These are phyloP conservation scores for Oryza punctata DNA, from an alignment of 176 grass and related monocot species.

Conservation along the genomic window DNA sequence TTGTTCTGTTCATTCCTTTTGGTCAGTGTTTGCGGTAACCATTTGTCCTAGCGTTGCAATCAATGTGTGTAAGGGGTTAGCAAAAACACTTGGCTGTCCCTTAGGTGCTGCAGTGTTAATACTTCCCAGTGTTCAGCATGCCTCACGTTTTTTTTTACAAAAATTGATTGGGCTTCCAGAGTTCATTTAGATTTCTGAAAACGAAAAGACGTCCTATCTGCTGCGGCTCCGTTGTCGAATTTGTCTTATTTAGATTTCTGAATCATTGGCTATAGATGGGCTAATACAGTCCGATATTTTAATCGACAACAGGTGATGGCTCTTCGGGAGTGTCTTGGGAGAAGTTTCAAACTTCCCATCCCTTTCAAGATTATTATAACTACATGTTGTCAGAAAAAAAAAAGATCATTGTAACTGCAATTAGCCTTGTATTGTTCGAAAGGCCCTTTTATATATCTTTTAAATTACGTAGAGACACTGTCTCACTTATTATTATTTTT, in stretches of 20 bases:
- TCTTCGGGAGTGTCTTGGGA: background rate
- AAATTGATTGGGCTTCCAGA: background rate
- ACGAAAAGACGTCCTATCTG: background rate
- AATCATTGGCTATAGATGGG: background rate
- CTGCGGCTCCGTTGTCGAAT: background rate
- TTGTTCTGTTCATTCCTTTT: background rate
- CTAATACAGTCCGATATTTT: background rate
- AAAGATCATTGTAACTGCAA: background rate
- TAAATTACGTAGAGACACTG: background rate
- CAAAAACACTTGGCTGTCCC: too few relatives aligned
- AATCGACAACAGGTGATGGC: background rate
- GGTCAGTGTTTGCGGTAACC: background rate
- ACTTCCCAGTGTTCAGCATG: background rate
- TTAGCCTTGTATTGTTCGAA: background rate
- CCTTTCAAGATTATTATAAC: background rate
- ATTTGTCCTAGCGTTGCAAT: too few relatives aligned
- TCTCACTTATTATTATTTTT: background rate
- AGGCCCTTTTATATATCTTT: background rate
- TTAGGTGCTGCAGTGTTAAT: background rate
- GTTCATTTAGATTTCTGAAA: constrained; percentile 1
- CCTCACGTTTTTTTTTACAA: background rate
- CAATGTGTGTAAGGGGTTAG: too few relatives aligned
- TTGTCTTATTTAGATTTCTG: background rate
- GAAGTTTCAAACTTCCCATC: background rate
- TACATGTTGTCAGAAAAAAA: background rate